These are phyloP conservation scores for Umbelopsis sp. DNA, from an alignment of 371 early-diverging fungal genomes.

Conservation along the genomic window DNA sequence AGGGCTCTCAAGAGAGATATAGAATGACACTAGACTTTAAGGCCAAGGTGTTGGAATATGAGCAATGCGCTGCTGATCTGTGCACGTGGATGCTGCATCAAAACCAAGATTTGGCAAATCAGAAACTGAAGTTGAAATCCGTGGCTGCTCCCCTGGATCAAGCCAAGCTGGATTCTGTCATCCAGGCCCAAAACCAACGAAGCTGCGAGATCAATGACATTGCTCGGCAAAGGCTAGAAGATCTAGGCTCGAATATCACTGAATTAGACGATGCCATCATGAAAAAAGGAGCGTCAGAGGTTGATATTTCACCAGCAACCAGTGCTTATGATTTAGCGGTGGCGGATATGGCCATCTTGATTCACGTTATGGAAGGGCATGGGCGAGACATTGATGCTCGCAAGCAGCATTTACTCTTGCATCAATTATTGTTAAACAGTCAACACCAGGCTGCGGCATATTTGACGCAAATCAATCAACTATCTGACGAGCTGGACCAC, in stretches of 20 bases:
- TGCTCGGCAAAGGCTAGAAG: neutral
- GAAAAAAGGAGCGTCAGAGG: neutral
- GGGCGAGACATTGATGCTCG: conserved; percentile 9
- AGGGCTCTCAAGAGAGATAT: conserved; percentile 19
- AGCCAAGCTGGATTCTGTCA: neutral
- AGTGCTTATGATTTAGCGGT: conserved; percentile 9
- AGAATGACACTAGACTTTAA: conserved; percentile 37
- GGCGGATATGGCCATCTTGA: conserved; percentile 7
- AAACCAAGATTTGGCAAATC: neutral
- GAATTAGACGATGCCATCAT: neutral
- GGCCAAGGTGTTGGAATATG: conserved; percentile 35
- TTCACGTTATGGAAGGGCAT: conserved; percentile 10
- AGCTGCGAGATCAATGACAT: neutral
- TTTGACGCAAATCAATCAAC: neutral
- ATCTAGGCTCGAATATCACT: neutral
- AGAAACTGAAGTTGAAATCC: neutral
- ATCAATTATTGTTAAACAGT: neutral
- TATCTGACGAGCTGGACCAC: neutral
- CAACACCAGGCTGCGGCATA: neutral
- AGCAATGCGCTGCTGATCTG: conserved; percentile 38
- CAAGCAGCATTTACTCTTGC: neutral
- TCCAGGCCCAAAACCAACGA: neutral
- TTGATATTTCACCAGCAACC: conserved; percentile 3
- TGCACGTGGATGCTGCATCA: conserved; percentile 46
- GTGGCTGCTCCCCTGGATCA: neutral